Conservation (phyloP, 2,329 filamentous ascomycete species). For the Curvularia sp. region DNA sequence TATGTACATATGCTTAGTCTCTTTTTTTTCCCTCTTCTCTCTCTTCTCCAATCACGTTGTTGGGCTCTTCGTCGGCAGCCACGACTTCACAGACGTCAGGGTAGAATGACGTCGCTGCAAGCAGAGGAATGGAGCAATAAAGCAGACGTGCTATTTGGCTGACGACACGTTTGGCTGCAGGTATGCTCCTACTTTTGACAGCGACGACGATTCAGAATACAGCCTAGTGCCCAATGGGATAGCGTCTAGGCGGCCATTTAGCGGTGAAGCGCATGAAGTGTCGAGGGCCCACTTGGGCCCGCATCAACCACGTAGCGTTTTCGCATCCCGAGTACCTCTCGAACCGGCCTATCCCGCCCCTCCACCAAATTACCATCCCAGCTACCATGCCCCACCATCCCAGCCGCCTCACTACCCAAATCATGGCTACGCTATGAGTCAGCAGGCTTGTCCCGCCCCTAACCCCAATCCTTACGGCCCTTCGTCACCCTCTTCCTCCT, state of each 20-base stretch:
- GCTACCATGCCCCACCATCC: constrained; percentile 47
- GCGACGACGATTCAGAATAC: constrained; percentile 44
- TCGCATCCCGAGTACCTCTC: constrained; percentile 47
- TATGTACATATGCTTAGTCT: constrained; percentile 16
- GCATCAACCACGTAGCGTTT: constrained; percentile 41
- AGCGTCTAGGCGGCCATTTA: constrained; percentile 33
- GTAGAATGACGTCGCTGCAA: constrained; percentile 1
- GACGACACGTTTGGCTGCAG: constrained; percentile 20
- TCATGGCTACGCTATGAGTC: constrained; percentile 46
- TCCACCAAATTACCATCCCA: constrained; percentile 65
- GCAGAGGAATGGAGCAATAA: constrained; percentile 4
- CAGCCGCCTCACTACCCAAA: constrained; percentile 46
- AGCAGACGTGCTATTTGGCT: constrained; percentile 9
- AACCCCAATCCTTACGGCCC: constrained; percentile 44
- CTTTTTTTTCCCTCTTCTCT: constrained; percentile 6
- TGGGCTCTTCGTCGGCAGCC: constrained; percentile 8
- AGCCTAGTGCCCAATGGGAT: constrained; percentile 35
- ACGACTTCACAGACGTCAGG: not conserved
- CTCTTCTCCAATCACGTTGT: not conserved
- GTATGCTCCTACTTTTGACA: constrained; percentile 43
- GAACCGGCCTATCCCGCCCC: constrained; percentile 55
- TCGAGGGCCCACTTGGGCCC: constrained; percentile 36
- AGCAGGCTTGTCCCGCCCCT: constrained; percentile 39
- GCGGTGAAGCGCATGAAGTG: constrained; percentile 43
- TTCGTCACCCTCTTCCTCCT: constrained; percentile 47